Evolutionary conservation across 371 early-diverging fungal genomes (phyloP), one percentile per base, ranked within the genome.

Genomic region (Lichtheimia ramosa): DNA sequence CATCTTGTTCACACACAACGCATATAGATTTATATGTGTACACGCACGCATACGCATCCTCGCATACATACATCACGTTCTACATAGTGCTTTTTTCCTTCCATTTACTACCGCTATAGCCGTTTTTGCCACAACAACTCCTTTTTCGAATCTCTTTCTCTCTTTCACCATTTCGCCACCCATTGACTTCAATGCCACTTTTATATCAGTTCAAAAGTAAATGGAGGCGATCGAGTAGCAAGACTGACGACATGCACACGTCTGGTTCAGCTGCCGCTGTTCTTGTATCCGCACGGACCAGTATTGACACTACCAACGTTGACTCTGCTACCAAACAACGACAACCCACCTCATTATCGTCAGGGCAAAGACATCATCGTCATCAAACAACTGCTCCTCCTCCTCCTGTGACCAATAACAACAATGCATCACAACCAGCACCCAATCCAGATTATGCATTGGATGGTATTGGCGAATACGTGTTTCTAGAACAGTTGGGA

Each of bases 401-500:
- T 34, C 8, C 34, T 34, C 10, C 34, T 34, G 27, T 20, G 20
- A 20, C 42, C 64, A 50, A 48, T 48, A 48, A 43, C 56, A 57
- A 43, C 61, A 20, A 43, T n/a, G n/a, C 21, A 16, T 34, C 51
- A 24, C 41, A 59, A 42, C 24, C 58, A 7, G 28, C 34, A 27
- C 71, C 68, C 24, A 89, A 86, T 61, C 86, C 89, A 23, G 90
- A 89, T 61, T 54, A 75, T 10, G 57, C 59, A 43, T 70, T 89
- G 10, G 57, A 68, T 46, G 77, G 81, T 25, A 86, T 89, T 76
- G 93, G 93, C 15, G 87, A 92, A 66, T 97, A 95, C 70, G 79
- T 79, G 3, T 86, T 95, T 57, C 73, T 87, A 43, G 86, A 83
- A 63, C 84, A 86, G 16, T 74, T 96, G 5, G 98, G 96, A 14